These are phyloP conservation scores for Exserohilum turcica DNA, from an alignment of 2,329 filamentous ascomycete genomes.

Conservation along the genomic window DNA sequence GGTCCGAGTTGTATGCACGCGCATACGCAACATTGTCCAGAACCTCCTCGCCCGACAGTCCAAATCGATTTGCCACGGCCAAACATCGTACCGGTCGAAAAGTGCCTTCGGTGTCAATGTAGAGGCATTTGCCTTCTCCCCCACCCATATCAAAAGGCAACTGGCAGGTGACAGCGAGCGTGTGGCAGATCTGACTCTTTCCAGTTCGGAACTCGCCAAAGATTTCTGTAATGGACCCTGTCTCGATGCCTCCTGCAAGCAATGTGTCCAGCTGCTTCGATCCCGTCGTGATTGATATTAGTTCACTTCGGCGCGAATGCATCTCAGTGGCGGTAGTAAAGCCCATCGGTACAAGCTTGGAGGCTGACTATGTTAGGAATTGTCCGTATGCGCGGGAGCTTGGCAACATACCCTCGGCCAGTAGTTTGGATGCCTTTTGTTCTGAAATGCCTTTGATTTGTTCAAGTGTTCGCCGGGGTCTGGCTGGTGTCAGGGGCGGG, in stretches of 20 bases:
- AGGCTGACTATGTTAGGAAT: slow-evolving; percentile 61
- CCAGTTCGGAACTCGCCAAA: slow-evolving; percentile 98
- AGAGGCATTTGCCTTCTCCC: slow-evolving; percentile 96
- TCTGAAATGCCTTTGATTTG: slow-evolving; percentile 98
- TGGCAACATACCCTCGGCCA: slow-evolving; percentile 76
- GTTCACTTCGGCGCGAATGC: slow-evolving; percentile 93
- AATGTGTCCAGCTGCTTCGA: slow-evolving; percentile 97
- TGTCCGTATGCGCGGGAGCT: neutral
- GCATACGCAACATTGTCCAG: slow-evolving; percentile 98
- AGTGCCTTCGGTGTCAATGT: slow-evolving; percentile 97
- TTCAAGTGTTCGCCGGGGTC: slow-evolving; percentile 75
- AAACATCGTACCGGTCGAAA: slow-evolving; percentile 88
- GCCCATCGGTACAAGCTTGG: slow-evolving; percentile 96
- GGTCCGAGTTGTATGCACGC: slow-evolving; percentile 96
- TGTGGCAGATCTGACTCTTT: slow-evolving; percentile 98
- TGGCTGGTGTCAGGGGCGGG: slow-evolving; percentile 43
- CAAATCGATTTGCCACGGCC: slow-evolving; percentile 91
- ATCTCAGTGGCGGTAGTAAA: slow-evolving; percentile 99
- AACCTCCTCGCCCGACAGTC: slow-evolving; percentile 93
- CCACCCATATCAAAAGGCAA: slow-evolving; percentile 98
- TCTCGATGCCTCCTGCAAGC: slow-evolving; percentile 92
- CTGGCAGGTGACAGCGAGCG: slow-evolving; percentile 96
- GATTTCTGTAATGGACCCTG: slow-evolving; percentile 95
- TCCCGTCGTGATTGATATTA: slow-evolving; percentile 97
- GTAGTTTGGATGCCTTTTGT: slow-evolving; percentile 89